Base-by-base conservation (phyloP, 768 basidiomycete genomes). In the Phylloporus arenicola region DNA sequence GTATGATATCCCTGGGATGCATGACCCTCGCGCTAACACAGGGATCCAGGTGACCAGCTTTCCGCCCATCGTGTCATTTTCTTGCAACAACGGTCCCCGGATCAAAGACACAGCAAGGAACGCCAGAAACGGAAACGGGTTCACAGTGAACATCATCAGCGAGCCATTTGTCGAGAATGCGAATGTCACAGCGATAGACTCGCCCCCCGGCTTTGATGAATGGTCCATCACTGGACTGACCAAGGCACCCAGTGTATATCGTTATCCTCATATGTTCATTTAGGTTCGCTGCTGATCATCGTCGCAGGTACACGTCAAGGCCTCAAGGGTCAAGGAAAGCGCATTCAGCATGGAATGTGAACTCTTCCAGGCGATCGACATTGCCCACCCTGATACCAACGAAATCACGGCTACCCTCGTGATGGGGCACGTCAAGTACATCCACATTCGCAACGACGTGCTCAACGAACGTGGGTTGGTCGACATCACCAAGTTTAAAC, bases 71-170 rank as follows among this genome's bases (percentile, higher is more conserved):
- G 59, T 81, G 22, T 74, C 75, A 2, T 66, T 76, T 57, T 57
- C 60, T 4, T 57, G 62, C 40, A 5, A 27, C 14, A 56, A 54
- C 17, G 54, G 58, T 22, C 54, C 22, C 4, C 45, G 59, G n/a
- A 17, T 62, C 39, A 71, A 72, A 48, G 81, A 82, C 51, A 78
- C 77, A 1, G 58, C 68, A 24, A 55, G 57, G 24, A 81, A 81
- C 54, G 76, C 81, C 56, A 68, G 64, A 56, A 65, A 63, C 1
- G 72, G 71, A 24, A 75, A 75, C 41, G 62, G 73, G 25, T 83
- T 82, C 61, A 75, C 74, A 6, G 74, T 80, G 24, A 79, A 77
- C 55, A 78, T 80, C 59, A 82, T 83, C 58, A 79, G 77, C 35
- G 80, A 81, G 55, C 69, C 74, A 2, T 76, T 68, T 39, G 31